Evolutionary conservation across 2,329 filamentous ascomycete species (phyloP), one percentile per base, ranked within the genome.

Genomic region (Pyricularia grisea): DNA sequence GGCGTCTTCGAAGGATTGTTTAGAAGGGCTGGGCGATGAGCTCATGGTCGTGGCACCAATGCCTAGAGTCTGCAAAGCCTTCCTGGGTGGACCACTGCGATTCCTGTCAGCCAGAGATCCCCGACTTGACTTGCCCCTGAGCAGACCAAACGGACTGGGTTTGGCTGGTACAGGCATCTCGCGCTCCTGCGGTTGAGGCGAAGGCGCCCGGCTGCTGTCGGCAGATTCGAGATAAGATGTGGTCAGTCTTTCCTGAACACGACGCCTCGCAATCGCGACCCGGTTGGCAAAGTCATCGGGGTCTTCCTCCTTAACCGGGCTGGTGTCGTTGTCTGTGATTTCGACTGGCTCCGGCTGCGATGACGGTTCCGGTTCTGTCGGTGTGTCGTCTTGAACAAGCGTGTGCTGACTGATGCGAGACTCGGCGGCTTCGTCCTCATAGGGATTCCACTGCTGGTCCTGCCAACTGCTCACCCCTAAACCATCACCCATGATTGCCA

Each of bases 171-270:
- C 71, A 3, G 75, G 71, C 69, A 79, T 80, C 69, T 76, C 73
- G 65, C 76, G 71, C 6, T 75, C 72, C 42, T 83, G 74, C 66
- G 77, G 74, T 71, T 78, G 72, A 27, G 83, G 81, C 3, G 83
- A 83, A 63, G 80, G 82, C 65, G 79, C 72, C 60, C 76, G 79
- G 65, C 82, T 82, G 71, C 79, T 82, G 55, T 92, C 88, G 2
- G 58, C 25, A 27, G 84, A 84, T 73, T 91, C 89, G 0, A 87
- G 88, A 71, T 89, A 90, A 0, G 67, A 68, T 2, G 86, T 90
- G 9, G 88, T 91, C 64, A 94, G 80, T 72, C 88, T 90, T 77
- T 94, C 90, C 67, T 92, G 88, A 9, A 94, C 90, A 0, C 89
- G 86, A 33, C 87, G 86, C 68, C 90, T 87, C 20, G 91, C 87